These are phyloP conservation scores for Colletotrichum sp. DNA, from an alignment of 2,329 filamentous ascomycete species.

Conservation along the genomic window DNA sequence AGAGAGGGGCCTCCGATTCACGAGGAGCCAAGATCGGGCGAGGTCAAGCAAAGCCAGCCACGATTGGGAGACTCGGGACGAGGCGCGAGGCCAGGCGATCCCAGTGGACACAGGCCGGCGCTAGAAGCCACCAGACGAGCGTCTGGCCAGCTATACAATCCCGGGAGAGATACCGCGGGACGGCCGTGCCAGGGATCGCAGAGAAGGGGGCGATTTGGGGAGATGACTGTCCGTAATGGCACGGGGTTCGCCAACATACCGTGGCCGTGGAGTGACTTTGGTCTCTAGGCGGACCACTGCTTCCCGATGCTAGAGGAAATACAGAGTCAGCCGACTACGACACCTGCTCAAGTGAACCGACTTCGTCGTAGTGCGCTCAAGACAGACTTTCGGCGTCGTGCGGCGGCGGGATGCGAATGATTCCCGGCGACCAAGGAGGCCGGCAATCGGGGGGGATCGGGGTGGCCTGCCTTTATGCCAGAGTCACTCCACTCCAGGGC, in stretches of 20 bases:
- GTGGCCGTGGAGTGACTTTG: slow-evolving; percentile 13
- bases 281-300: neutral
- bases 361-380: neutral
- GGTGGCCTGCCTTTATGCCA: slow-evolving; percentile 11
- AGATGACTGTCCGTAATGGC: neutral
- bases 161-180: neutral
- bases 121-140: neutral
- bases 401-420: slow-evolving; percentile 1
- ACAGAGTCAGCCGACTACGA: slow-evolving; percentile 10
- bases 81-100: neutral
- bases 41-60: neutral
- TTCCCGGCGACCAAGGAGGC: neutral
- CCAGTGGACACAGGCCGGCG: neutral
- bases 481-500: slow-evolving; percentile 20
- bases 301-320: neutral
- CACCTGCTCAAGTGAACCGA: slow-evolving; percentile 15
- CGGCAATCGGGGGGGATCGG: slow-evolving; percentile 8
- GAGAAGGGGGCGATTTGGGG: neutral
- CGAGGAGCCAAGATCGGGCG: slow-evolving; percentile 9
- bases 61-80: neutral
- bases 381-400: neutral
- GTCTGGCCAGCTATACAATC: neutral
- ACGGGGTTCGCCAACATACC: neutral
- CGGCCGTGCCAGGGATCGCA: neutral
- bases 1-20: neutral